These are phyloP conservation scores for Entonaema liquescens DNA, from an alignment of 495 filamentous ascomycete genomes.

Conservation along the genomic window DNA sequence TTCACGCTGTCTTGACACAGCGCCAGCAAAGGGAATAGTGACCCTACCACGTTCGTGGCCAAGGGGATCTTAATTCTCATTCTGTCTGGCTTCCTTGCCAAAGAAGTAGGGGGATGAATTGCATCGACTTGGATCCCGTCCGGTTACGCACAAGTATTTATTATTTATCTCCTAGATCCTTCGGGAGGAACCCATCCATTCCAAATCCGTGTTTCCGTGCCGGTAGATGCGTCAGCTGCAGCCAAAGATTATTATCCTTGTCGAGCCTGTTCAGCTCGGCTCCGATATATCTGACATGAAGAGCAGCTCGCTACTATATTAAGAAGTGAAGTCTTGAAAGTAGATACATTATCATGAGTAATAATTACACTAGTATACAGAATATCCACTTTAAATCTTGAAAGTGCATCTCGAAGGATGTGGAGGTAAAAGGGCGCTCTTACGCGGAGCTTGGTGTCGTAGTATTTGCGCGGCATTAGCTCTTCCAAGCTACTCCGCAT, in stretches of 20 bases:
- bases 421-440: not conserved
- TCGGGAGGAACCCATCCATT: constrained; percentile 17
- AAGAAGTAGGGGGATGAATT: constrained; percentile 4
- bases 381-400: constrained; percentile 12
- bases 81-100: not conserved
- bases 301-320: not conserved
- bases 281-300: not conserved
- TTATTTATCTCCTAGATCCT: constrained; percentile 20
- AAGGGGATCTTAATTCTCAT: constrained; percentile 27
- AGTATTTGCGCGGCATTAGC: constrained; percentile 8
- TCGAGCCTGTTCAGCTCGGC: constrained; percentile 14
- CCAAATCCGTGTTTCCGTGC: constrained; percentile 5
- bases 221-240: constrained; percentile 24
- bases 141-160: not conserved
- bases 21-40: constrained; percentile 35
- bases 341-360: not conserved
- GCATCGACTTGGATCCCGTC: not conserved
- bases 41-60: constrained; percentile 21
- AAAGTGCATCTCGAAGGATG: constrained; percentile 1
- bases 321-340: not conserved
- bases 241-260: constrained; percentile 19
- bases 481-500: constrained; percentile 30
- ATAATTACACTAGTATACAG: not conserved
- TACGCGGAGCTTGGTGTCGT: constrained; percentile 9
- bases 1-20: constrained; percentile 32